phyloP scores from a whole-genome alignment of 352 stramenopile genomes.

The Phytopythium kandeliae region DNA sequence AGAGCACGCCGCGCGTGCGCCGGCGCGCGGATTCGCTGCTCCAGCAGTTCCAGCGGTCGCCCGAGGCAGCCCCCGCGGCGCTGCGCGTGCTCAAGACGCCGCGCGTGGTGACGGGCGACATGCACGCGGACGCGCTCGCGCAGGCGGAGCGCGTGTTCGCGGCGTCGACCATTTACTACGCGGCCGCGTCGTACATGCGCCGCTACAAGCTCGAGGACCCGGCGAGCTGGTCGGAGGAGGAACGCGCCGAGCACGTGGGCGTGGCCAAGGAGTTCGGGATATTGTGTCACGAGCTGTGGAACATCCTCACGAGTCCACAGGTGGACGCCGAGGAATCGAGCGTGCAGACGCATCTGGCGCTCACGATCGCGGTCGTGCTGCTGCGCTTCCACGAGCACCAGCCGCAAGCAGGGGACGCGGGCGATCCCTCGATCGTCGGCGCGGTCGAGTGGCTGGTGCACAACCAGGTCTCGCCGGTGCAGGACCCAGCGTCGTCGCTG shows the following conservation, averaged over 20 bases:
- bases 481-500: constrained; percentile 28
- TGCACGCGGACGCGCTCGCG: constrained; percentile 21
- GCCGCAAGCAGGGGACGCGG: constrained; percentile 5
- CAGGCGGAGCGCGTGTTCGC: constrained; percentile 58
- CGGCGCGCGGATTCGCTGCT: constrained; percentile 69
- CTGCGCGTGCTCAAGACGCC: constrained; percentile 49
- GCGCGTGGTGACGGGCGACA: constrained; percentile 27
- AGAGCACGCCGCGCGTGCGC: constrained; percentile 57
- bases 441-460: constrained; percentile 73
- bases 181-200: constrained; percentile 55
- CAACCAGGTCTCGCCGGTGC: constrained; percentile 55
- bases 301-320: constrained; percentile 59
- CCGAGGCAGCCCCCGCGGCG: constrained; percentile 48
- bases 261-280: constrained; percentile 54
- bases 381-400: constrained; percentile 71
- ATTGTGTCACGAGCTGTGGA: constrained; percentile 73
- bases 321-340: constrained; percentile 42
- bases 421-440: constrained; percentile 37
- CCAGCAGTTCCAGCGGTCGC: constrained; percentile 70
- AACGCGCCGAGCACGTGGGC: constrained; percentile 43
- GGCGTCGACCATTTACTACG: constrained; percentile 68
- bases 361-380: constrained; percentile 74
- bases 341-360: constrained; percentile 65
- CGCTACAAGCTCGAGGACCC: constrained; percentile 71
- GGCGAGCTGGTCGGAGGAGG: constrained; percentile 36